Conservation (phyloP, 257 asterid species). For the Leonotis leonurus region DNA sequence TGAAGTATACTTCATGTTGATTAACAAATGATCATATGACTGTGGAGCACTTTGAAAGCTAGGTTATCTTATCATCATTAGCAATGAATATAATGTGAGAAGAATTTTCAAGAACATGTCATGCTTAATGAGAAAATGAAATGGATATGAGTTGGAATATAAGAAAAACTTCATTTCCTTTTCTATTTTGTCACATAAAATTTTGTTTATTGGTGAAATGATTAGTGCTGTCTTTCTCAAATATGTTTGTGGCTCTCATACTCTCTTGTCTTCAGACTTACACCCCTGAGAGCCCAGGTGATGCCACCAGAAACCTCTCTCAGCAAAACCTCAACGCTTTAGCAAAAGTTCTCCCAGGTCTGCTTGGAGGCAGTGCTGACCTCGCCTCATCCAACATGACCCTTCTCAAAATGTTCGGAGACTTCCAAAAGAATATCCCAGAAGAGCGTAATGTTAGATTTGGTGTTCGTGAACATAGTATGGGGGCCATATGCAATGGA, state of each 20-base stretch:
- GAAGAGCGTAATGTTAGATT: slow-evolving; percentile 70
- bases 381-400: slow-evolving; percentile 90
- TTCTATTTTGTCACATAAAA: background rate
- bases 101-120: background rate
- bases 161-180: background rate
- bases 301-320: slow-evolving; percentile 66
- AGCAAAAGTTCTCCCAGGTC: slow-evolving; percentile 76
- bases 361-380: slow-evolving; percentile 89
- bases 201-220: background rate
- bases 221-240: background rate
- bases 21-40: background rate
- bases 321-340: slow-evolving; percentile 62
- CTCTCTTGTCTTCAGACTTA: slow-evolving; percentile 38
- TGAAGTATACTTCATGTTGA: background rate
- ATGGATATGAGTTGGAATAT: background rate
- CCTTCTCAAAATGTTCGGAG: slow-evolving; percentile 64
- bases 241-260: slow-evolving; percentile 2
- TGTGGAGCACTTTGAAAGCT: no score
- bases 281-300: slow-evolving; percentile 66
- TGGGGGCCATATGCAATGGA: slow-evolving; percentile 88
- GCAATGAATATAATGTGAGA: background rate
- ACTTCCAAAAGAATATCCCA: slow-evolving; percentile 68
- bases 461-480: slow-evolving; percentile 77
- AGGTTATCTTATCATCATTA: background rate
- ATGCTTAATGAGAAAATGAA: background rate